Evolutionary conservation across 2,329 filamentous ascomycete species (phyloP), one percentile per base, ranked within the genome.

Genomic region (Cladophialophora carrionii): DNA sequence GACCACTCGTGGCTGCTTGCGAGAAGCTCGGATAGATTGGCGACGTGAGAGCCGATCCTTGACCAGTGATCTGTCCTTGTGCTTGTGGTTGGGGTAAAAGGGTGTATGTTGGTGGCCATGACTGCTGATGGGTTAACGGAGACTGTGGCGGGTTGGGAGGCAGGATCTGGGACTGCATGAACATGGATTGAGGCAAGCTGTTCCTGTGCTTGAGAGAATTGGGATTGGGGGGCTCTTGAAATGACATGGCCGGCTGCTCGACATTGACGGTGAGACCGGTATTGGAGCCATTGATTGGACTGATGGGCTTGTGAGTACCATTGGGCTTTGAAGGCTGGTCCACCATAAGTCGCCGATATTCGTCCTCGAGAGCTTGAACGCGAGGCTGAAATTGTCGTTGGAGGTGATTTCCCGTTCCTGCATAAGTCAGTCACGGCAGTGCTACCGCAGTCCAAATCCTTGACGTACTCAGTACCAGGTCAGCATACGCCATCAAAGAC

Each of bases 401-500:
- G 17, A 73, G 37, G 26, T 69, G 68, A 41, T 72, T 71, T 9
- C 69, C 67, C 14, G 71, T 69, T 43, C 63, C 68, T 70, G 26
- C 54, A 48, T 4, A 4, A 22, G 56, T 61, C 46, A 63, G 52
- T 62, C 17, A 14, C 22, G 14, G 48, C 51, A 14, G 2, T 6
- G 22, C n/a, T 31, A 20, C 32, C 52, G 10, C 37, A 4, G 29
- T 14, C 10, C 1, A 41, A 9, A 31, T 20, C 10, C 7, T 17
- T 4, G 5, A 69, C 68, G 61, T 61, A 65, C 68, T 65, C 17
- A 72, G 48, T 12, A 72, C 68, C 12, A 69, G 62, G 46, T 71
- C 71, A 34, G 71, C 71, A 56, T 69, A 71, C n/a, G 68, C 67
- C 68, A 72, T 69, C 43, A 71, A 56, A 14, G 64, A 68, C 37